A percentile compares a stretch with the other conserved stretches of the same genome.
Evolutionary conservation across 2,329 filamentous ascomycete species (phyloP).

Genomic region (Escovopsis sp.): DNA sequence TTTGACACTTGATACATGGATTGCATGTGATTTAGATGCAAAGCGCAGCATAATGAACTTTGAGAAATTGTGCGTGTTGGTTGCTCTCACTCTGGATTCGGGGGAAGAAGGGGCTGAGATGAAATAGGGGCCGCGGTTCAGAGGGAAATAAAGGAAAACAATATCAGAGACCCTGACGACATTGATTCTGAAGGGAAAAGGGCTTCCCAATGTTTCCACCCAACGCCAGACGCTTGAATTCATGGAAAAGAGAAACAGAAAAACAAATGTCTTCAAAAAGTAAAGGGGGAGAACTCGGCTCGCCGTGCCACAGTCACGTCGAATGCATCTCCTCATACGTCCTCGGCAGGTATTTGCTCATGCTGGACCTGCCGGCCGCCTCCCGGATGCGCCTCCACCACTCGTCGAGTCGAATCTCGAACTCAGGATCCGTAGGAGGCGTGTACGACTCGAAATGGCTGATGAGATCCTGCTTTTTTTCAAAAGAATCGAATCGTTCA

Average conservation of each 20-base stretch:
- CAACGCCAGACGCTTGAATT: too few relatives aligned
- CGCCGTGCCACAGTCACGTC: conserved; percentile 7
- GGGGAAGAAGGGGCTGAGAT: too few relatives aligned
- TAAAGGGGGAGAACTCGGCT: neutral
- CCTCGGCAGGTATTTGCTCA: conserved; percentile 19
- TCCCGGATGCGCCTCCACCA: conserved; percentile 22
- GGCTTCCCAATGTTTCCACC: too few relatives aligned
- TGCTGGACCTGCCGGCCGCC: conserved; percentile 20
- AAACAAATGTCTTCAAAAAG: neutral
- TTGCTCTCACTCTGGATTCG: too few relatives aligned
- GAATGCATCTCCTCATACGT: conserved; percentile 20
- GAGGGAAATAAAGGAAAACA: too few relatives aligned
- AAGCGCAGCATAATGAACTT: too few relatives aligned
- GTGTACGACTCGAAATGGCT: conserved; percentile 14
- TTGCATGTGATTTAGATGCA: too few relatives aligned
- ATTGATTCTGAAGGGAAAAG: neutral
- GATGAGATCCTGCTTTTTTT: conserved; percentile 23
- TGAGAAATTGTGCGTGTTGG: too few relatives aligned
- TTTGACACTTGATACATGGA: too few relatives aligned
- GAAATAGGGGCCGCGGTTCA: too few relatives aligned
- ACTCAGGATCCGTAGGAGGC: conserved; percentile 15
- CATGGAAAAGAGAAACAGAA: neutral
- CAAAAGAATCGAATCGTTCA: too few relatives aligned
- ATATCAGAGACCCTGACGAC: too few relatives aligned
- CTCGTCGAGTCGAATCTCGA: conserved; percentile 14